Conservation (phyloP, 129 eudicot species). For the Escallonia herrerae region DNA sequence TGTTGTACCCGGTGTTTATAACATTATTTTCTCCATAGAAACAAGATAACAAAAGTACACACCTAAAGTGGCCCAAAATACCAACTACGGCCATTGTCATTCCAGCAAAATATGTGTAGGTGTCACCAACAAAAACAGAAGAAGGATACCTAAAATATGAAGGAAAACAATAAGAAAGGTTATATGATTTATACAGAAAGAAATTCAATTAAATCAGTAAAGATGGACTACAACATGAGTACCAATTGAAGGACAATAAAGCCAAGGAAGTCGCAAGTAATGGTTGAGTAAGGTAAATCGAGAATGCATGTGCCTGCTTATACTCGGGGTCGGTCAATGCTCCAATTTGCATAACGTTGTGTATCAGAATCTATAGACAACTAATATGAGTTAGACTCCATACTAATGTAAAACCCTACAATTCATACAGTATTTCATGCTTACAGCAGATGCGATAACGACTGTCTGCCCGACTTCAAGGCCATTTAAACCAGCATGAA, state of each 20-base stretch:
- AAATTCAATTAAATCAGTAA: background rate
- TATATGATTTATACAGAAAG: background rate
- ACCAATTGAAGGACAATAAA: conserved; percentile 93
- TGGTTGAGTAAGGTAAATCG: conserved; percentile 91
- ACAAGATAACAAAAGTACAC: conserved; percentile 3
- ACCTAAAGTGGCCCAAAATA: conserved; percentile 97
- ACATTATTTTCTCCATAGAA: too few species aligned
- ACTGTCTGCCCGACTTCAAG: conserved; percentile 99
- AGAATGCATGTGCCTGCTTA: conserved; percentile 96
- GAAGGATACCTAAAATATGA: conserved; percentile 77
- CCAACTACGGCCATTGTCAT: conserved; percentile 99
- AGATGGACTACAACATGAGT: conserved; percentile 3
- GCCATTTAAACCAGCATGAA: conserved; percentile 98
- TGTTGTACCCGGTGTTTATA: too few species aligned
- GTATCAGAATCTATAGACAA: conserved; percentile 67
- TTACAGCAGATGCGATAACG: conserved; percentile 90
- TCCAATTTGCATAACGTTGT: conserved; percentile 96
- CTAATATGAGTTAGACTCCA: conserved; percentile 16
- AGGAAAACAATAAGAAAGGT: background rate
- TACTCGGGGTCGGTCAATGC: conserved; percentile 61
- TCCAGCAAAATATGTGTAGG: conserved; percentile 96
- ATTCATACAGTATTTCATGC: conserved; percentile 23
- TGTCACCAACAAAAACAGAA: conserved; percentile 97
- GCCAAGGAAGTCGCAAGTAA: conserved; percentile 92
- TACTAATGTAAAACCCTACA: conserved; percentile 3